phyloP scores from a whole-genome alignment of 805 yeast species.

The Metschnikowia cerradonensis region DNA sequence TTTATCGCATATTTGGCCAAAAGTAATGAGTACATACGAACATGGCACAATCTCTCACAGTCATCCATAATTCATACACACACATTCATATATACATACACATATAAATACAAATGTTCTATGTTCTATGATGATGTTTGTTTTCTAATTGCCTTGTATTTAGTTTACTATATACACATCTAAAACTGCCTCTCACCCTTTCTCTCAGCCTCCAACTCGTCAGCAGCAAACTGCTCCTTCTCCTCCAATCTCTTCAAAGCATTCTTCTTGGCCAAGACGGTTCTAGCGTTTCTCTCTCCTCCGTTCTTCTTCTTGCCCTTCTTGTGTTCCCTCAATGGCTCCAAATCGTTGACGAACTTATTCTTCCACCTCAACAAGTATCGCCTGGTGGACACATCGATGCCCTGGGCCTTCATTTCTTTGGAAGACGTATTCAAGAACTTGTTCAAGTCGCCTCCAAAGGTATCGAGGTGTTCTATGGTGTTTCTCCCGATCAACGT shows the following conservation, averaged over 20 bases:
- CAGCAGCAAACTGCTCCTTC: conserved; percentile 36
- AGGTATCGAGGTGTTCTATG: conserved; percentile 60
- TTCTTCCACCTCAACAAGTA: conserved; percentile 73
- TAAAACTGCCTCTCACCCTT: conserved; percentile 42
- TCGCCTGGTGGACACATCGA: conserved; percentile 67
- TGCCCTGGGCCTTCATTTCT: conserved; percentile 68
- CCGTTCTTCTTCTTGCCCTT: conserved; percentile 75
- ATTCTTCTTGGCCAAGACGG: conserved; percentile 47
- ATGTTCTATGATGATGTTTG: too few species aligned
- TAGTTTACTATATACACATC: conserved; percentile 9
- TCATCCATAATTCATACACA: too few species aligned
- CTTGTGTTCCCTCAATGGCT: conserved; percentile 51
- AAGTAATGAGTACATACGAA: too few species aligned
- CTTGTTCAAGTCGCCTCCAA: conserved; percentile 56
- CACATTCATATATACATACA: too few species aligned
- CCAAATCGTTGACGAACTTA: conserved; percentile 53
- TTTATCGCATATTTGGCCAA: too few species aligned
- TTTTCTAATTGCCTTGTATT: neutral
- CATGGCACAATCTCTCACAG: too few species aligned
- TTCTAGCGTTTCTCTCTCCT: conserved; percentile 76
- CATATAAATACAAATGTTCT: too few species aligned
- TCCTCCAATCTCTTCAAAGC: conserved; percentile 60
- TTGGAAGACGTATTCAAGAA: conserved; percentile 55
- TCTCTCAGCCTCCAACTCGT: conserved; percentile 38
- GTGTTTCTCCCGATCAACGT: conserved; percentile 74